phyloP scores from a whole-genome alignment of 1,139 yeast species.

The Sugiyamaella novakii region DNA sequence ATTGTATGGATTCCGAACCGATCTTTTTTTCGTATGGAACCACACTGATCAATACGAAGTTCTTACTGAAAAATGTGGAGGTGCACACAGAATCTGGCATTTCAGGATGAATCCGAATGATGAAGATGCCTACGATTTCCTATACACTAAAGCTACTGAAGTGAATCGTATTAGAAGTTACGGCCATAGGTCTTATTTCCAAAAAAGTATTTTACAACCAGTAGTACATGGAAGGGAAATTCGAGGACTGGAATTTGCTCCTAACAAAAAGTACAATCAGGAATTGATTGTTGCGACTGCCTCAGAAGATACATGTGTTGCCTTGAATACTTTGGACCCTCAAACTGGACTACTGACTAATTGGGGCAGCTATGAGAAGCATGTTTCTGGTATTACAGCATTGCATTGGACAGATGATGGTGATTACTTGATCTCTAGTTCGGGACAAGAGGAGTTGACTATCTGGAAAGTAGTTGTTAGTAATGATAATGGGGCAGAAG shows the following conservation, averaged over 20 bases:
- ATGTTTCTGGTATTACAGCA: slow-evolving; percentile 84
- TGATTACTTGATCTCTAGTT: slow-evolving; percentile 62
- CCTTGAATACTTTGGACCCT: slow-evolving; percentile 53
- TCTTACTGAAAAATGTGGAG: slow-evolving; percentile 79
- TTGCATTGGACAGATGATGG: slow-evolving; percentile 59
- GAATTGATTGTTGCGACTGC: slow-evolving; percentile 60
- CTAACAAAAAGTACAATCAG: slow-evolving; percentile 29
- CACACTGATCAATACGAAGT: slow-evolving; percentile 76
- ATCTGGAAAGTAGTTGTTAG: slow-evolving; percentile 62
- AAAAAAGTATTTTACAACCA: slow-evolving; percentile 42
- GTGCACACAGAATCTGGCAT: slow-evolving; percentile 83
- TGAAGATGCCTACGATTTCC: slow-evolving; percentile 42
- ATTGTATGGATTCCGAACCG: slow-evolving; percentile 80
- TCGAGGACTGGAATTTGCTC: slow-evolving; percentile 40
- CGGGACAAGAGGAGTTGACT: slow-evolving; percentile 87
- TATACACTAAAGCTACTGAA: slow-evolving; percentile 56
- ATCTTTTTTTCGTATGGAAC: slow-evolving; percentile 77
- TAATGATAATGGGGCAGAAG: slow-evolving; percentile 12
- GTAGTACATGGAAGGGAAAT: slow-evolving; percentile 93
- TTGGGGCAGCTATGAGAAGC: slow-evolving; percentile 70
- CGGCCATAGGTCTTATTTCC: slow-evolving; percentile 32
- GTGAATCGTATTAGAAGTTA: slow-evolving; percentile 23
- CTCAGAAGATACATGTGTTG: slow-evolving; percentile 84
- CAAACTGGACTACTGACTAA: slow-evolving; percentile 48
- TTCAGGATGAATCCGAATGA: slow-evolving; percentile 26